Percentiles rank a stretch among this genome's conserved stretches.
These are phyloP conservation scores for Talaromyces proteolyticus DNA, from an alignment of 495 filamentous ascomycete species.

Conservation along the genomic window DNA sequence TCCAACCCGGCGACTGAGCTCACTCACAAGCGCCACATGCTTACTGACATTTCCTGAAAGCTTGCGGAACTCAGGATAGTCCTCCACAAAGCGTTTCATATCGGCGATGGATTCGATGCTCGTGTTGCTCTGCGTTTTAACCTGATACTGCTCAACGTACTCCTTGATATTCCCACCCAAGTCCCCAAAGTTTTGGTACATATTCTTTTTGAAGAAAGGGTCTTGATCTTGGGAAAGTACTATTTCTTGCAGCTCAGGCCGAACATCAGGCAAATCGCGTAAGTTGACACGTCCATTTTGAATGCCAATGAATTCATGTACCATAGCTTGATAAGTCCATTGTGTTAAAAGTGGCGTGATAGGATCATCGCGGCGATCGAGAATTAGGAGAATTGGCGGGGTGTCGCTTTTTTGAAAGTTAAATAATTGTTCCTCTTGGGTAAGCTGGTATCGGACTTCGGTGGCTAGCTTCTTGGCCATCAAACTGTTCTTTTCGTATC, in stretches of 20 bases:
- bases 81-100: conserved; percentile 99
- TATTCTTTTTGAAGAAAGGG: conserved; percentile 99
- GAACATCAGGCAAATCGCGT: conserved; percentile 78
- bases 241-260: conserved; percentile 90
- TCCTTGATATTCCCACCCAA: conserved; percentile 97
- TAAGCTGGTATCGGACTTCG: conserved; percentile 86
- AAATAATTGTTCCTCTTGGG: conserved; percentile 94
- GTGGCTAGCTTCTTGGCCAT: conserved; percentile 88
- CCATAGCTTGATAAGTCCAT: conserved; percentile 99
- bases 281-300: conserved; percentile 88
- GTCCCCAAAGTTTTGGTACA: conserved; percentile 98
- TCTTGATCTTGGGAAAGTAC: conserved; percentile 96
- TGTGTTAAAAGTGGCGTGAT: conserved; percentile 93
- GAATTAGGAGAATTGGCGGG: conserved; percentile 81
- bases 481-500: conserved; percentile 89
- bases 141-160: conserved; percentile 96
- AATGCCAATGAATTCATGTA: conserved; percentile 91
- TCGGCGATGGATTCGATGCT: conserved; percentile 95
- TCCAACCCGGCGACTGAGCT: conserved; percentile 81
- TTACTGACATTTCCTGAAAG: conserved; percentile 98
- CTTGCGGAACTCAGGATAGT: conserved; percentile 95
- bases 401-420: conserved; percentile 96
- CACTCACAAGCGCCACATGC: conserved; percentile 91
- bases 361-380: conserved; percentile 92
- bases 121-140: conserved; percentile 84